Evolutionary conservation across 352 stramenopile species (phyloP).

Genomic region (Globisporangium perplexum): DNA sequence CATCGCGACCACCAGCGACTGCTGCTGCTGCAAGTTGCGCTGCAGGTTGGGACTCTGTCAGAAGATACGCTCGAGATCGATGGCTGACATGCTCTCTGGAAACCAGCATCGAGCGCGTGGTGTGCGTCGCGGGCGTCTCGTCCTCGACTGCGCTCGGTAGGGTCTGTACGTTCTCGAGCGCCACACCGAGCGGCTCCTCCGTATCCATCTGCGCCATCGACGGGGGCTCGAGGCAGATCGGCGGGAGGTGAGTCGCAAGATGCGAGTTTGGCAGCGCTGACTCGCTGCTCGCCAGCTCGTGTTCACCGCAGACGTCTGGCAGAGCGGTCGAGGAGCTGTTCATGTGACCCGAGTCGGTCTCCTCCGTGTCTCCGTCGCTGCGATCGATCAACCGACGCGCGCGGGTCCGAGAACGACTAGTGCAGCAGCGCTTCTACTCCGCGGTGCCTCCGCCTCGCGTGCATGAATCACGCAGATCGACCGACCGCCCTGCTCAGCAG

Average conservation of each 20-base stretch:
- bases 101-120: not conserved
- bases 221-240: not conserved
- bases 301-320: not conserved
- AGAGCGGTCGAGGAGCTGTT: not conserved
- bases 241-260: not conserved
- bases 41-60: not conserved
- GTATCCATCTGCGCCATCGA: not conserved
- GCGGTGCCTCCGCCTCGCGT: too few relatives aligned
- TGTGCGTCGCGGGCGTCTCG: not conserved
- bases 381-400: too few relatives aligned
- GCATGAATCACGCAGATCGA: too few relatives aligned
- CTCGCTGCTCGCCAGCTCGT: not conserved
- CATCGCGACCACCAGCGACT: not conserved
- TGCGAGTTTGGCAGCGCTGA: not conserved
- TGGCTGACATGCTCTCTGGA: not conserved
- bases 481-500: too few relatives aligned
- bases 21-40: not conserved
- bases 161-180: not conserved
- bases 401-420: not conserved
- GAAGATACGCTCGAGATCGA: not conserved
- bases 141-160: constrained; percentile 6
- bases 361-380: not conserved
- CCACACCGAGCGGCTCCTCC: constrained; percentile 1
- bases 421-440: too few relatives aligned
- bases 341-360: not conserved